These are phyloP conservation scores for Datura wrightii DNA, from an alignment of 257 asterid genomes.

Conservation along the genomic window DNA sequence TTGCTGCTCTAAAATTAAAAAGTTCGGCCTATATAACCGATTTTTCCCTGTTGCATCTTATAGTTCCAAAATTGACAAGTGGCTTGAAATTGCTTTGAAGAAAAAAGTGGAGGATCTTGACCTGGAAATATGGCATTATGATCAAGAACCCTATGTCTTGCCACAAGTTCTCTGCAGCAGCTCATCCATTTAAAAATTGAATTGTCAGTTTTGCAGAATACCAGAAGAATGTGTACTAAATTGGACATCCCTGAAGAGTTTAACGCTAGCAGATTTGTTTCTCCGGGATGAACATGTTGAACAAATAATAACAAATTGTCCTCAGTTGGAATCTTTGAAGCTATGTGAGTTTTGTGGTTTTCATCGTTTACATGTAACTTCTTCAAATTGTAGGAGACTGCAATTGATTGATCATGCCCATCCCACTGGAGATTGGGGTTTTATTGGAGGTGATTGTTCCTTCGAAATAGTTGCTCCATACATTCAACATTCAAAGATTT, in stretches of 20 bases:
- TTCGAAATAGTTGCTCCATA: conserved; percentile 13
- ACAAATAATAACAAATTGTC: neutral
- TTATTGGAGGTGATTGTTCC: neutral
- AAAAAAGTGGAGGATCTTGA: neutral
- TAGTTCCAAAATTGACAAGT: neutral
- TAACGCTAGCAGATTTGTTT: neutral
- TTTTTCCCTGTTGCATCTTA: neutral
- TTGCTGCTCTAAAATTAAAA: neutral
- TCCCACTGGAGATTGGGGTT: neutral
- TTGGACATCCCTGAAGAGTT: neutral
- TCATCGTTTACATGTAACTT: neutral
- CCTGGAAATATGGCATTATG: neutral
- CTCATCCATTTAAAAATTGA: neutral
- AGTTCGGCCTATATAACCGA: neutral
- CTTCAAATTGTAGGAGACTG: neutral
- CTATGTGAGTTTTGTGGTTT: conserved; percentile 3
- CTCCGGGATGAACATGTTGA: neutral
- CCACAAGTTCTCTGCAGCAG: neutral
- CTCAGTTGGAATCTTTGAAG: neutral
- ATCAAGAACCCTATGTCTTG: neutral
- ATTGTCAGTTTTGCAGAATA: neutral
- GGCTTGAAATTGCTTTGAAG: neutral
- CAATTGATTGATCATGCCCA: neutral
- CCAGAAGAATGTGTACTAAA: neutral
- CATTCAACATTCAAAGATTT: conserved; percentile 1